These are phyloP conservation scores for Beauveria sp. DNA, from an alignment of 2,329 filamentous ascomycete genomes.

Conservation along the genomic window DNA sequence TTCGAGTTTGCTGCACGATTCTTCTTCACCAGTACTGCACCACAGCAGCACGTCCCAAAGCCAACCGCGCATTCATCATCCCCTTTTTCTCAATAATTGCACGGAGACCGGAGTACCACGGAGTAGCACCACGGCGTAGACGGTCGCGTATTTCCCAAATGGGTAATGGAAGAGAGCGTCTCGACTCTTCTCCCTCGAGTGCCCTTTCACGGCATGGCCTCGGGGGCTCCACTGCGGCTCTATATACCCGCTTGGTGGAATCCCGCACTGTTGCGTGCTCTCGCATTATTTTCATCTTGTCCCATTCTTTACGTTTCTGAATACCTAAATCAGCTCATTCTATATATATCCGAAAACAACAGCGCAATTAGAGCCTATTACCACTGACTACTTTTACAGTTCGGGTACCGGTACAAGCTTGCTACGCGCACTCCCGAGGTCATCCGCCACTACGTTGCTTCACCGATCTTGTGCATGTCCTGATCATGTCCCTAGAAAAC, in stretches of 20 bases:
- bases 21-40: too few species aligned
- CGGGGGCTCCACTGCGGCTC: conserved; percentile 5
- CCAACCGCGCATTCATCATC: not conserved
- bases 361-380: not conserved
- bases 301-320: conserved; percentile 6
- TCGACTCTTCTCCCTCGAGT: not conserved
- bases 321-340: conserved; percentile 1
- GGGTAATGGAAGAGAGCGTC: not conserved
- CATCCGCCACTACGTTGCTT: not conserved
- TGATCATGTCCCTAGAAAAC: not conserved
- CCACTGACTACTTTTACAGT: not conserved
- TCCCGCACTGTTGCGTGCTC: conserved; percentile 2
- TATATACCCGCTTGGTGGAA: conserved; percentile 5
- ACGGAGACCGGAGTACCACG: not conserved
- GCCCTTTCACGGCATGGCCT: not conserved
- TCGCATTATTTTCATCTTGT: not conserved
- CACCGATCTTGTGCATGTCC: not conserved
- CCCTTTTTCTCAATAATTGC: not conserved
- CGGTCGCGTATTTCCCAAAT: not conserved
- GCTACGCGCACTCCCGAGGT: not conserved
- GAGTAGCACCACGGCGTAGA: not conserved
- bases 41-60: not conserved
- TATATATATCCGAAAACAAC: not conserved
- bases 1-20: too few species aligned
- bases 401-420: not conserved